Base-by-base conservation (phyloP, 1,139 yeast species). In the Yamadazyma diospyri region DNA sequence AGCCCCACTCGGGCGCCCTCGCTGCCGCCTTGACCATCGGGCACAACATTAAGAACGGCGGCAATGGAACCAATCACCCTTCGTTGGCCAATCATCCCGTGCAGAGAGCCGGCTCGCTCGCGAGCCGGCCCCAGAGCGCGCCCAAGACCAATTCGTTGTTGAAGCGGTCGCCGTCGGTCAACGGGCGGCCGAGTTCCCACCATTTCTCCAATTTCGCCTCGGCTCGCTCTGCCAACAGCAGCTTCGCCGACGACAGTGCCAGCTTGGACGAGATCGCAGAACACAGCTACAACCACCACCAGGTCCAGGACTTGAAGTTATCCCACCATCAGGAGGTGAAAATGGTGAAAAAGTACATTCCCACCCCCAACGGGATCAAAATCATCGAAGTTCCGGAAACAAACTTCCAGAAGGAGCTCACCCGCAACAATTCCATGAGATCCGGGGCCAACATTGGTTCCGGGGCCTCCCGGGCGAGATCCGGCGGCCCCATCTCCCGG, bases 11-110 rank as follows among this genome's bases (percentile, higher is more conserved):
- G 28, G 57, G 58, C 33, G 75, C 75, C 10, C 49, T 65, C 49
- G 75, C 75, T 6, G 75, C 75, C 4, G 75, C 75, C 2, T 48
- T 64, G 31, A 59, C 71, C 26, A 69, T 69, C 41, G 75, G 75
- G 5, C 54, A 64, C 10, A 29, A 29, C 14, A 25, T 38, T 4
- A 42, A 40, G 25, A 28, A 28, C 16, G 34, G 32, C 16, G 37
- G 28, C 14, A 26, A 32, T 17, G 35, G 37, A 7, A 18, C 33
- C 2, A 29, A 43, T 20, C 23, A 41, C 7, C 34, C 32, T 9
- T 35, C 46, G 29, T 9, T 33, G 5, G 23, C 33, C 12, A 23
- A 16, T 11, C 20, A 20, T 6, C 10, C 31, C 51, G 21, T 42
- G 48, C 39, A 57, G 51, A 37, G 37, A 27, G 20, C 38, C 6